Percentiles rank a stretch among this genome's conserved stretches.
These are phyloP conservation scores for Pseudocercospora pini-densiflorae DNA, from an alignment of 2,329 filamentous ascomycete genomes.

Conservation along the genomic window DNA sequence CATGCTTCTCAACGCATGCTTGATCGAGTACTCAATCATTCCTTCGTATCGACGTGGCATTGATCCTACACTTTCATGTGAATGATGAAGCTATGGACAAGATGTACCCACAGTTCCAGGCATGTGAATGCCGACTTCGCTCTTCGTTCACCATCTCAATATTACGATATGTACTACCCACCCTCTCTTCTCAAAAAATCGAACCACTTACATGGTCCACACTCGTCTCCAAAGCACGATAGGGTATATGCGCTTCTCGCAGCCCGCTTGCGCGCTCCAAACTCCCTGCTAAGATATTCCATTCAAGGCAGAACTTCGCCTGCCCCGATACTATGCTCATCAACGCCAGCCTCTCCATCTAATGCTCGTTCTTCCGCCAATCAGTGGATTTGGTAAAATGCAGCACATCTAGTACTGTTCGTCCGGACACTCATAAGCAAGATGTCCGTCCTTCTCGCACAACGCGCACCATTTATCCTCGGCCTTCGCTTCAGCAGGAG, in stretches of 20 bases:
- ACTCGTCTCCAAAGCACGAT: not conserved
- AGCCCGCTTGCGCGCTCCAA: not conserved
- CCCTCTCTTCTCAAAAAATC: not conserved
- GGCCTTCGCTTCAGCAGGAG: slow-evolving; percentile 36
- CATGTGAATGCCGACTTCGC: not conserved
- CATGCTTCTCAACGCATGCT: not conserved
- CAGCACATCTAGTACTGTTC: slow-evolving; percentile 42
- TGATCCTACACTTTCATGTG: not conserved
- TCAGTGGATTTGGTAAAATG: not conserved
- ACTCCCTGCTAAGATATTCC: not conserved
- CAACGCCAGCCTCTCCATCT: not conserved
- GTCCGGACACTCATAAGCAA: slow-evolving; percentile 62
- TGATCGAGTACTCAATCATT: not conserved
- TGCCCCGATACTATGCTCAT: not conserved
- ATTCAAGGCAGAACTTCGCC: not conserved
- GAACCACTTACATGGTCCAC: not conserved
- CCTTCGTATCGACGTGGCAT: not conserved
- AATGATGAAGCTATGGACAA: not conserved
- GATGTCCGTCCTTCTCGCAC: slow-evolving; percentile 94
- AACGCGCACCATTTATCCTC: slow-evolving; percentile 97
- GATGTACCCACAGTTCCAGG: no score
- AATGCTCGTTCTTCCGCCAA: not conserved
- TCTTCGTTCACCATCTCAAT: not conserved
- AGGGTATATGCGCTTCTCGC: not conserved
- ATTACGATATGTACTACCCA: slow-evolving; percentile 1